Evolutionary conservation across 768 basidiomycete genomes (phyloP).

Genomic region (Pisolithus microcarpus): DNA sequence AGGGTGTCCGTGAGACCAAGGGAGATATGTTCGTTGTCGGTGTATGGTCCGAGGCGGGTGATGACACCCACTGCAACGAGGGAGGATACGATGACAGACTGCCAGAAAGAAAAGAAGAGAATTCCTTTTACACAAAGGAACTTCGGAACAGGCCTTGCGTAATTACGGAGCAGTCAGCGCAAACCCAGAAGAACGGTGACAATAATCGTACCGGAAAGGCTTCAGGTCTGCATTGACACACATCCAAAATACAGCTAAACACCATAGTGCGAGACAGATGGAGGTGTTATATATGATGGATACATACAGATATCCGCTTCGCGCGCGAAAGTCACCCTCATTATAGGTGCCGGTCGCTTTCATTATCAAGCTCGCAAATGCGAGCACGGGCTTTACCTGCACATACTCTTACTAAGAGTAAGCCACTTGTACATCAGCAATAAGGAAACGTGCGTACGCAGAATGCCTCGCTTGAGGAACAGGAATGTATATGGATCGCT

Average conservation of each 20-base stretch:
- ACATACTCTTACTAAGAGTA: conserved; percentile 73
- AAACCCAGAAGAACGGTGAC: background rate
- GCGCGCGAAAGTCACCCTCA: conserved; percentile 79
- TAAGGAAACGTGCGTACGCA: conserved; percentile 48
- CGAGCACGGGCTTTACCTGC: conserved; percentile 89
- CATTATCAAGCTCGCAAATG: conserved; percentile 74
- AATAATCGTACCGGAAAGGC: conserved; percentile 63
- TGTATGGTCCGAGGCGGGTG: conserved; percentile 77
- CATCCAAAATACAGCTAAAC: conserved; percentile 95
- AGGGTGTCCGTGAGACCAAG: conserved; percentile 84
- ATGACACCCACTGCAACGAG: conserved; percentile 81
- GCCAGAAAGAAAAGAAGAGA: conserved; percentile 99
- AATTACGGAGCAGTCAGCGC: background rate
- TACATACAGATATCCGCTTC: conserved; percentile 89
- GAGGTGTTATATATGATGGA: conserved; percentile 79
- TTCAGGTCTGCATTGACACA: conserved; percentile 83
- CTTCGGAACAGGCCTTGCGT: conserved; percentile 90
- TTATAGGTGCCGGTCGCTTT: conserved; percentile 84
- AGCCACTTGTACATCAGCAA: background rate
- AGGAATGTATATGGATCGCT: conserved; percentile 94
- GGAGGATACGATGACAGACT: conserved; percentile 77
- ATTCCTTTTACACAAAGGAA: conserved; percentile 99
- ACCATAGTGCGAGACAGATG: conserved; percentile 78
- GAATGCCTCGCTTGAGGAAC: conserved; percentile 88
- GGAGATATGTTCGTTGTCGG: conserved; percentile 82